Evolutionary conservation across 163 green algal species (phyloP), one percentile per base, ranked within the genome.

Genomic region (Chlamydomonas reinhardtii): DNA sequence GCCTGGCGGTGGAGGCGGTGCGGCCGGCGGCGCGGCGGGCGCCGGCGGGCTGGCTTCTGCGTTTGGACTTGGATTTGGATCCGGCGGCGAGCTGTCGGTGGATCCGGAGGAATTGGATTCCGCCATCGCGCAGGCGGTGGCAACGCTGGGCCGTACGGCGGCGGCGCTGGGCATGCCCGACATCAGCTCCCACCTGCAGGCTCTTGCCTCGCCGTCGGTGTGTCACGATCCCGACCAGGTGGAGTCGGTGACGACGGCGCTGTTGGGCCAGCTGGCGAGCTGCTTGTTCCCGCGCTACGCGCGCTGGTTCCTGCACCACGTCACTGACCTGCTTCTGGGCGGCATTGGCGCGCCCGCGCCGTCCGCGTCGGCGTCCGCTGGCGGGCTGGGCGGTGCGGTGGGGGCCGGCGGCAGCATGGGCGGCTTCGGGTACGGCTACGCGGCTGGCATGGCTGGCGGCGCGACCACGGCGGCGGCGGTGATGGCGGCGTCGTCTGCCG

Each of bases 261-360:
- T 87, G 17, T 24, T 76, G 8, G 43, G 27, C 37, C 74, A 84
- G 20, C 61, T 97, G 22, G 81, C 59, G 27, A 29, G 59, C 4
- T 87, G 85, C 2, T 83, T 97, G 27, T 95, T 97, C 79, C 94
- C 95, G 29, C 84, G 74, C 48, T 96, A 93, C 74, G 54, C 75
- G 39, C 76, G 82, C 27, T 87, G 71, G 82, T 73, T 87, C 35
- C 81, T 94, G 77, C 86, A 89, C 65, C 87, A 91, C 48, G 76
- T 85, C 32, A 64, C 88, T 20, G 87, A 91, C 70, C 24, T 87
- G 73, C 70, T 90, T 25, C 34, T 62, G 14, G 37, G 61, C 16
- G 66, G 54, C 35, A 73, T 32, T 8, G 34, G 34, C 0, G 59
- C 52, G 54, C 32, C 25, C 17, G 48, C 32, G 56, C 54, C 66